A percentile compares a stretch with the other conserved stretches of the same genome.
Conservation (phyloP, 2,329 filamentous ascomycete species). For the Fusarium xyrophilum region DNA sequence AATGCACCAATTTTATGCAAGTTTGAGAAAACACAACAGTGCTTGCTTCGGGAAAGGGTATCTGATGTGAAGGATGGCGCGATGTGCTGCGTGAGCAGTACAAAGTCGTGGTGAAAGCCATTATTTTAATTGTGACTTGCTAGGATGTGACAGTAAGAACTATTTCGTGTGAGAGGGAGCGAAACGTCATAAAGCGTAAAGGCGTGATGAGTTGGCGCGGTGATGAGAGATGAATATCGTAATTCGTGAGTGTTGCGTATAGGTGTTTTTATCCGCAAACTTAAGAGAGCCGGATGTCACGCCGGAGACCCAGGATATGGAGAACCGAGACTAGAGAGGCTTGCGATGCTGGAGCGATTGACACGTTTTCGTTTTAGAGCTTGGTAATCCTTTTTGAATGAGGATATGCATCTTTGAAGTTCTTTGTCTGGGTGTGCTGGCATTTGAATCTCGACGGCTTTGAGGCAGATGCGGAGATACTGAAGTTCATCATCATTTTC, state of each 20-base stretch:
- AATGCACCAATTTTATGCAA: slow-evolving; percentile 33
- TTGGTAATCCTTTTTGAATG: slow-evolving; percentile 67
- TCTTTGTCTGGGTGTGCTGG: slow-evolving; percentile 61
- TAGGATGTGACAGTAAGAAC: neutral
- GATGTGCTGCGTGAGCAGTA: slow-evolving; percentile 7
- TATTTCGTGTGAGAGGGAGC: slow-evolving; percentile 9
- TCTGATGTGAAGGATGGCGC: slow-evolving; percentile 19
- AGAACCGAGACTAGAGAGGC: slow-evolving; percentile 40
- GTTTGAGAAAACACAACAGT: slow-evolving; percentile 23
- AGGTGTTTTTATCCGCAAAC: slow-evolving; percentile 9
- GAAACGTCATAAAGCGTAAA: slow-evolving; percentile 32
- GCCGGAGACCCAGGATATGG: slow-evolving; percentile 38
- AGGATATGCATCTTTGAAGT: slow-evolving; percentile 63
- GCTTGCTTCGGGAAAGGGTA: slow-evolving; percentile 35
- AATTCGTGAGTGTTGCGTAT: slow-evolving; percentile 31
- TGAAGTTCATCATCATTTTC: slow-evolving; percentile 66
- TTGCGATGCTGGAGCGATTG: slow-evolving; percentile 43
- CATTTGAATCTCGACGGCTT: slow-evolving; percentile 67
- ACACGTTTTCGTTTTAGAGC: slow-evolving; percentile 56
- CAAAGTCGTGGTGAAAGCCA: slow-evolving; percentile 2
- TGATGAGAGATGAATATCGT: slow-evolving; percentile 31
- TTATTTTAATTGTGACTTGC: slow-evolving; percentile 4
- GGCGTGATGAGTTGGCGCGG: slow-evolving; percentile 8
- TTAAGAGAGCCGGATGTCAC: slow-evolving; percentile 11
- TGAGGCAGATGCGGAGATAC: slow-evolving; percentile 67